Conservation (phyloP, 2,329 filamentous ascomycete species). For the Pseudodiploospora longispora region DNA sequence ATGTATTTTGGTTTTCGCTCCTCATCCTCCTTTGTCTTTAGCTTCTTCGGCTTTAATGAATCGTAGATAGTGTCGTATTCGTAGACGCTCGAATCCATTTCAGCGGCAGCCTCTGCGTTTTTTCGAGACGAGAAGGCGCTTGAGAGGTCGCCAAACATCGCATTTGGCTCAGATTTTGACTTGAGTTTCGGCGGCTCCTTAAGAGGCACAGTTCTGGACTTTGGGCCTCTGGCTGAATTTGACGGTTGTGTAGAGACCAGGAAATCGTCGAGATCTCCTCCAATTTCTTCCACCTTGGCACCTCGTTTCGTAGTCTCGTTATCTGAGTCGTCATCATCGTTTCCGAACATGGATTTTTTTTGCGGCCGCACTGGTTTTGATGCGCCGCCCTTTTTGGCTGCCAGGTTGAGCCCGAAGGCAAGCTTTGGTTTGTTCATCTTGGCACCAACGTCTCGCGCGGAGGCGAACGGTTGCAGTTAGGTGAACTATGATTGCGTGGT, state of each 20-base stretch:
- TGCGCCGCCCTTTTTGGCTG: constrained; percentile 44
- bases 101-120: constrained; percentile 55
- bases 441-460: neutral
- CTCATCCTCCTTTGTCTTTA: constrained; percentile 43
- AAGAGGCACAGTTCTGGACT: constrained; percentile 24
- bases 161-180: constrained; percentile 31
- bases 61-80: constrained; percentile 82
- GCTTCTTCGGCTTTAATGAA: constrained; percentile 59
- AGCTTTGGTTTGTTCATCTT: constrained; percentile 41
- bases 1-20: constrained; percentile 72
- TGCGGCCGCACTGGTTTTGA: constrained; percentile 42
- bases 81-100: constrained; percentile 67
- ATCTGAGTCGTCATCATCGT: constrained; percentile 46
- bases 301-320: constrained; percentile 32
- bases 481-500: too few relatives aligned
- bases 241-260: constrained; percentile 8
- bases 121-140: constrained; percentile 54
- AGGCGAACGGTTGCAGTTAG: too few relatives aligned
- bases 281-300: constrained; percentile 48
- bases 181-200: constrained; percentile 36
- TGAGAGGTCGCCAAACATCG: constrained; percentile 58
- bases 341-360: constrained; percentile 51
- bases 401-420: constrained; percentile 50
- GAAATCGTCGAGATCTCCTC: constrained; percentile 52
- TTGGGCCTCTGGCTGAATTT: constrained; percentile 24